phyloP scores from a whole-genome alignment of 345 rosid genomes.

The Cardamine resedifolia region DNA sequence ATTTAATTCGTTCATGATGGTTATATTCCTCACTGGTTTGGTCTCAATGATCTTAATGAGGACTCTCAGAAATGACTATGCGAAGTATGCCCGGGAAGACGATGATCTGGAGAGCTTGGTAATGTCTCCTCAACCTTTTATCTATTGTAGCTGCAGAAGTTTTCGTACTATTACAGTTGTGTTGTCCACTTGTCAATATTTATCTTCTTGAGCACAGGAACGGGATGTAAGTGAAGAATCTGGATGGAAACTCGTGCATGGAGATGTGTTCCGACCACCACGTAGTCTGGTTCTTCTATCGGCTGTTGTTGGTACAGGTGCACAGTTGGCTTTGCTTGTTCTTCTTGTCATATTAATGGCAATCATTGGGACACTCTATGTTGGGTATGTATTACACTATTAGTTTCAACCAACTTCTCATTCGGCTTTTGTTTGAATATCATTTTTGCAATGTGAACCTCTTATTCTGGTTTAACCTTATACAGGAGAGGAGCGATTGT shows the following conservation, averaged over 20 bases:
- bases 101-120: constrained; percentile 95
- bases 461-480: background rate
- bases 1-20: constrained; percentile 98
- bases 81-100: constrained; percentile 95
- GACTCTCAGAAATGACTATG: constrained; percentile 92
- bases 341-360: constrained; percentile 93
- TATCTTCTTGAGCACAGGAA: constrained; percentile 51
- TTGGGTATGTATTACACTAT: constrained; percentile 63
- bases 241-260: constrained; percentile 98
- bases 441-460: background rate
- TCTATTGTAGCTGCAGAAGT: background rate
- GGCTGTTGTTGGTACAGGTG: constrained; percentile 96
- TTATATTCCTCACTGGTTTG: constrained; percentile 93
- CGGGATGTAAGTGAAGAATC: constrained; percentile 97
- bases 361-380: constrained; percentile 79
- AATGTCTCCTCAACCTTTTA: constrained; percentile 29
- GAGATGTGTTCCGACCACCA: constrained; percentile 90
- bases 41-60: constrained; percentile 97
- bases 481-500: constrained; percentile 99
- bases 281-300: constrained; percentile 66
- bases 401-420: constrained; percentile 4
- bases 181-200: background rate
- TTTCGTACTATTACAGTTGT: constrained; percentile 2
- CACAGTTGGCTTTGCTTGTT: constrained; percentile 87
- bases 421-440: background rate